Base-by-base conservation (phyloP, 108 stramenopile genomes). In the Cyclotella distinguenda region DNA sequence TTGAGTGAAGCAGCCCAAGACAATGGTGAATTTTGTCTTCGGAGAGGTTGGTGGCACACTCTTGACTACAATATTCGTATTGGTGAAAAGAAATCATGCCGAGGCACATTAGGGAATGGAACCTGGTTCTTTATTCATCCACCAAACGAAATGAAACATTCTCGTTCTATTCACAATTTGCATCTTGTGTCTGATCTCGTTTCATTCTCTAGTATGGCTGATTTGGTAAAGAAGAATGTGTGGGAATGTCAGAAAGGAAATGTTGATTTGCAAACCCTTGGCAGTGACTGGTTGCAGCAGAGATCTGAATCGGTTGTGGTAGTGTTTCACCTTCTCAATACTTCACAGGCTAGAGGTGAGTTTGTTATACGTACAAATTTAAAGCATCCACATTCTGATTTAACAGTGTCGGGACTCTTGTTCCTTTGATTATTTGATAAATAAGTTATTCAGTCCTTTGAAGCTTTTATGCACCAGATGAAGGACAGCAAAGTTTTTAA, bases 61-160 rank as follows among this genome's bases (percentile, higher is more conserved):
- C 22, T 62, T 10, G 61, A 62, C 35, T 49, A 47, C 31, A 62
- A 50, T 47, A 47, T 62, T 47, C 46, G 19, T 16, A 5, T 4
- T 12, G 33, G 26, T 21, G 27, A 23, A 1, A 33, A 47, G 48
- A 62, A 62, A 21, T 62, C 61, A 3, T 62, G 61, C 11, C 44
- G 61, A 23, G 61, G 61, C 38, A 22, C 48, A 1, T 22, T 62
- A 10, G 61, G 44, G 4, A 19, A 26, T 11, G 48, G 48, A 16
- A 46, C 23, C 32, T 62, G 43, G 23, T 62, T 62, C 61, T 62
- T 62, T 25, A 34, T 62, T 13, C 61, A 62, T 26, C 61, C 61
- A 7, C 61, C 34, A 47, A 62, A 62, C 28, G 46, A 47, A 26
- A 12, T 47, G 35, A 62, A 62, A 36, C 22, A 46, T 13, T 1